Percentiles rank a stretch among this genome's conserved stretches.
These are phyloP conservation scores for Quercus bicolor DNA, from an alignment of 306 rosid genomes.

Conservation along the genomic window DNA sequence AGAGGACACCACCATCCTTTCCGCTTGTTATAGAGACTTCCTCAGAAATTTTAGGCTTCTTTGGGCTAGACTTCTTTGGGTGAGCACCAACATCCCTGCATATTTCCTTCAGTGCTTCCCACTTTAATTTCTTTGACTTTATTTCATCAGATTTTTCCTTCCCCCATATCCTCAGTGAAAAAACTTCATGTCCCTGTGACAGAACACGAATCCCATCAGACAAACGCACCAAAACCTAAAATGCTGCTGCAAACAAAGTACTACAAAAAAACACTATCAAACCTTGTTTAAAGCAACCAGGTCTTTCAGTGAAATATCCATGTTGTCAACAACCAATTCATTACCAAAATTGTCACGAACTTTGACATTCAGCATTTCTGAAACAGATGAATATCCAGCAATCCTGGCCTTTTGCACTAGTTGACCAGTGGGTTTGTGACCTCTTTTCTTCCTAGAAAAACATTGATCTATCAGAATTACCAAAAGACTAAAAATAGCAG, in stretches of 20 bases:
- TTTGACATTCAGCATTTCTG: constrained; percentile 42
- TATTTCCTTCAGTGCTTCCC: constrained; percentile 51
- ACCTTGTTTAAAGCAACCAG: constrained; percentile 28
- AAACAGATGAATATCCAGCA: constrained; percentile 57
- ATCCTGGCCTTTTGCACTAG: constrained; percentile 46
- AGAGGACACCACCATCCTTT: constrained; percentile 4
- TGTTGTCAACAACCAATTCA: constrained; percentile 1
- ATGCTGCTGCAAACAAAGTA: background rate
- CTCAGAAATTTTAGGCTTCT: constrained; percentile 26
- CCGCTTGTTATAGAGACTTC: constrained; percentile 22
- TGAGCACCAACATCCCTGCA: constrained; percentile 30
- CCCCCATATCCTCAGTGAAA: constrained; percentile 30
- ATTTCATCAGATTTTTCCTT: constrained; percentile 46
- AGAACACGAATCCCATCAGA: background rate
- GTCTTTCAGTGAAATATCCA: constrained; percentile 14
- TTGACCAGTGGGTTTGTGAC: constrained; percentile 66
- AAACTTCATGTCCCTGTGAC: constrained; percentile 32
- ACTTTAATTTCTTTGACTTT: constrained; percentile 38
- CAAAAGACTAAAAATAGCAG: background rate
- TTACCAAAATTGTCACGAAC: constrained; percentile 22
- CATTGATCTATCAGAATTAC: constrained; percentile 9
- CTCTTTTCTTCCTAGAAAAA: constrained; percentile 57
- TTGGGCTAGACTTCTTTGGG: constrained; percentile 19
- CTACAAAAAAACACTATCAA: background rate
- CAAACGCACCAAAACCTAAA: background rate